Percentiles rank a stretch among this genome's conserved stretches.
These are phyloP conservation scores for Candida frijolesensis DNA, from an alignment of 1,139 yeast genomes.

Conservation along the genomic window DNA sequence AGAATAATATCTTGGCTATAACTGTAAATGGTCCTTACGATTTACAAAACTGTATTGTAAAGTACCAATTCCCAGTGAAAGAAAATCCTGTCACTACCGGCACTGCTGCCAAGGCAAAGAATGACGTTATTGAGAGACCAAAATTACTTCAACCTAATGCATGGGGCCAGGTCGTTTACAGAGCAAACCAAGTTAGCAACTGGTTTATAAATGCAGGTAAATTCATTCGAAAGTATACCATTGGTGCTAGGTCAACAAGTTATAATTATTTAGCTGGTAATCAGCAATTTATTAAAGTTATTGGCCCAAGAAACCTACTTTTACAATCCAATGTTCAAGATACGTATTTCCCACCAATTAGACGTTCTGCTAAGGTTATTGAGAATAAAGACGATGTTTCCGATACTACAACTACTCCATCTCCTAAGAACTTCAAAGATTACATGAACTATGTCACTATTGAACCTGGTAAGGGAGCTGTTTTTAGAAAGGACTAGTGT, in stretches of 20 bases:
- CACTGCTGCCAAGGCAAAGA: not conserved
- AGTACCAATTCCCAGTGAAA: constrained; percentile 24
- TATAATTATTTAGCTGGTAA: constrained; percentile 31
- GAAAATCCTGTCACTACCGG: not conserved
- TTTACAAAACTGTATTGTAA: constrained; percentile 38
- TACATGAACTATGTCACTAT: constrained; percentile 50
- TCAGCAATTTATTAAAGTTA: constrained; percentile 45
- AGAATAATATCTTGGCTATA: constrained; percentile 50
- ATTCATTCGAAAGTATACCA: constrained; percentile 3
- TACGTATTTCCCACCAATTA: constrained; percentile 12
- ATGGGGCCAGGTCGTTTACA: constrained; percentile 6
- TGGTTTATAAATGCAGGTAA: not conserved
- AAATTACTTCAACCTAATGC: constrained; percentile 5
- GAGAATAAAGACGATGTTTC: not conserved
- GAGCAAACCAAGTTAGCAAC: not conserved
- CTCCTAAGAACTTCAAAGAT: constrained; percentile 31
- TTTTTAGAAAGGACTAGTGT: constrained; percentile 27
- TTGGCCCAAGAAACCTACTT: constrained; percentile 59
- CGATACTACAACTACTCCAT: not conserved
- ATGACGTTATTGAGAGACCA: constrained; percentile 5
- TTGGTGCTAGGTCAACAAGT: constrained; percentile 7
- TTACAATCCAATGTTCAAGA: constrained; percentile 39
- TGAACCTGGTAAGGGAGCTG: constrained; percentile 38
- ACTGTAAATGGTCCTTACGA: constrained; percentile 55
- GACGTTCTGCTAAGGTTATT: not conserved